A percentile compares a stretch with the other conserved stretches of the same genome.
Evolutionary conservation across 2,329 filamentous ascomycete genomes (phyloP).

Genomic region (Aquanectria penicillioides): DNA sequence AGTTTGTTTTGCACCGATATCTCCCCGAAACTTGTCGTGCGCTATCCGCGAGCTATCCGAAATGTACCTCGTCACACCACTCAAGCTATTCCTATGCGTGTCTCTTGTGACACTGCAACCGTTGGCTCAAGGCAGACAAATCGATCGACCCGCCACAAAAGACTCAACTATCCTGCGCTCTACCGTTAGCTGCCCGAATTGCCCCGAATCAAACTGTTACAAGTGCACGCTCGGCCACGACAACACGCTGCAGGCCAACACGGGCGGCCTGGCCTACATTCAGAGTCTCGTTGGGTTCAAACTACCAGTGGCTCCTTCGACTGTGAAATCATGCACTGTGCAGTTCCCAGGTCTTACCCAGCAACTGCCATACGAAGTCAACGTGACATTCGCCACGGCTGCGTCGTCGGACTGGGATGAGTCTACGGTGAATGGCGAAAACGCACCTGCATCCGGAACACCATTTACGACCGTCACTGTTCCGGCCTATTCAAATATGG

Average conservation of each 20-base stretch:
- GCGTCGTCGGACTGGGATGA: constrained; percentile 11
- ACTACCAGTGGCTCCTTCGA: constrained; percentile 1
- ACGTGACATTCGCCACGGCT: constrained; percentile 4
- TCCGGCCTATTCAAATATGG: neutral
- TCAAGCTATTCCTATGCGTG: neutral
- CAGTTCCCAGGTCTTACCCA: constrained; percentile 6
- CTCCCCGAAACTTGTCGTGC: too few species aligned
- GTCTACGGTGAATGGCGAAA: constrained; percentile 9
- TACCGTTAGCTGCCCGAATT: constrained; percentile 1
- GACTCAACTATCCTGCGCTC: constrained; percentile 19
- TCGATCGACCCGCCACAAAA: constrained; percentile 5
- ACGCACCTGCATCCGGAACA: neutral
- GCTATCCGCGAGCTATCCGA: too few species aligned
- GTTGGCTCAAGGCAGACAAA: neutral
- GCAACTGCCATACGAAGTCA: neutral
- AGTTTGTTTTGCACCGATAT: neutral
- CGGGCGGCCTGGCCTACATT: constrained; percentile 7
- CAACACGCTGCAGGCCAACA: constrained; percentile 9
- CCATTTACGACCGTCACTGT: constrained; percentile 12
- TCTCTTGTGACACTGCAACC: neutral
- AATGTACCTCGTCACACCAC: neutral
- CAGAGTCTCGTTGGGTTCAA: constrained; percentile 10
- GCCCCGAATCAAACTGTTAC: constrained; percentile 10
- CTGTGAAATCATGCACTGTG: constrained; percentile 8
- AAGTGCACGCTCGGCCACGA: constrained; percentile 17